Evolutionary conservation across 805 yeast species (phyloP), one percentile per base, ranked within the genome.

Genomic region (Yarrowia sp.): DNA sequence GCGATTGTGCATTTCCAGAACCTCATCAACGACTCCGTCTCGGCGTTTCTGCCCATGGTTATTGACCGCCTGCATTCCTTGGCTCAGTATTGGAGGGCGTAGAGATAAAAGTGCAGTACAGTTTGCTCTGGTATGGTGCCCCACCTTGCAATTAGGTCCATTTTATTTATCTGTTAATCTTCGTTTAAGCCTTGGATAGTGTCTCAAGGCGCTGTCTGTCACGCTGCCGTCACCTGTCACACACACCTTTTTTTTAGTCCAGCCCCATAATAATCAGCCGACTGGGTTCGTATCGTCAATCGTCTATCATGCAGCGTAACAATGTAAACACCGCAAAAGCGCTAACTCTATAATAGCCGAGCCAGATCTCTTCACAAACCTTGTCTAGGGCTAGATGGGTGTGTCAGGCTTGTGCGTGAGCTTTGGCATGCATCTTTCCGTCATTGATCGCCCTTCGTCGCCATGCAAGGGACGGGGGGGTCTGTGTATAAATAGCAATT

Each of bases 61-160:
- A 95, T 95, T 67, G 99, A 95, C 75, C 86, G 97, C 71, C 79
- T 95, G 65, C 99, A 95, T 77, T 92, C 94, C 78, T 83, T 95
- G 75, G 98, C 99, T 0, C 99, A 95, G 75, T 95, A 95, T 75
- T 96, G 99, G 99, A 81, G 99, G 70, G 92, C 98, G 0, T 94
- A 70, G 72, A 15, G 43, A 14, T 39, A 39, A 7, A 39, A 2
- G 15, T 12, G 17, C 46, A 17, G 24, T 17, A 24, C 30, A 24
- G 30, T 24, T 24, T 24, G 30, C 30, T 24, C 30, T 24, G 30
- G 30, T 24, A 24, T 24, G 30, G 30, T 24, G 30, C 30, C 30
- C 30, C 30, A 24, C 30, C 30, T 7, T 4, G 30, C 30, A 24
- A 24, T 5, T 24, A 24, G 30, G 30, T 24, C 30, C 6, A 17